Evolutionary conservation across 2,329 filamentous ascomycete genomes (phyloP).

Genomic region (Pyrenophora teres): DNA sequence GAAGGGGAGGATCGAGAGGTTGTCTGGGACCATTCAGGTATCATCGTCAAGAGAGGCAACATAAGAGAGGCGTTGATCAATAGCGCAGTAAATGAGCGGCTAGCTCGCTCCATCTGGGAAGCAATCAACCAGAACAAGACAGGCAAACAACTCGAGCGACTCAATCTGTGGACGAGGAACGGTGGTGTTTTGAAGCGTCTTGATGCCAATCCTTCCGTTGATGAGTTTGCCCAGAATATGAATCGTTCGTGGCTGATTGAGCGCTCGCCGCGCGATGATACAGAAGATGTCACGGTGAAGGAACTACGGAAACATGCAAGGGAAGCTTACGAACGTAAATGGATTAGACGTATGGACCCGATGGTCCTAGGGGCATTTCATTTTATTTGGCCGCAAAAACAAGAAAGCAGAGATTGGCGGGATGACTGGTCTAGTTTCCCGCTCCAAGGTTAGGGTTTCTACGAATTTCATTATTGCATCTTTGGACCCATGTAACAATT

Average conservation of each 20-base stretch:
- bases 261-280: conserved; percentile 18
- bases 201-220: neutral
- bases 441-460: neutral
- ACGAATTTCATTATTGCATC: too few relatives aligned
- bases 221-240: neutral
- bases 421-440: conserved; percentile 29
- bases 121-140: conserved; percentile 19
- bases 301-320: conserved; percentile 19
- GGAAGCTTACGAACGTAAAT: neutral
- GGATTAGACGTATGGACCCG: neutral
- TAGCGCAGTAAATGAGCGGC: conserved; percentile 26
- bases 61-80: neutral
- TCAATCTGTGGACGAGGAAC: conserved; percentile 26
- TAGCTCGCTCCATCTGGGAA: conserved; percentile 27
- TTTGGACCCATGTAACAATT: too few relatives aligned
- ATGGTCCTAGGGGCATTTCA: neutral
- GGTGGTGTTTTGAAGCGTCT: neutral
- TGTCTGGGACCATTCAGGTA: neutral
- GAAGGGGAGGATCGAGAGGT: neutral
- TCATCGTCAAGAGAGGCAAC: neutral
- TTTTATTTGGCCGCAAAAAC: neutral
- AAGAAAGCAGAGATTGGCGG: conserved; percentile 11
- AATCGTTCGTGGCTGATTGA: conserved; percentile 31
- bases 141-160: conserved; percentile 20
- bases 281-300: conserved; percentile 19